These are phyloP conservation scores for Pochonia chlamydosporia DNA, from an alignment of 2,329 filamentous ascomycete genomes.

Conservation along the genomic window DNA sequence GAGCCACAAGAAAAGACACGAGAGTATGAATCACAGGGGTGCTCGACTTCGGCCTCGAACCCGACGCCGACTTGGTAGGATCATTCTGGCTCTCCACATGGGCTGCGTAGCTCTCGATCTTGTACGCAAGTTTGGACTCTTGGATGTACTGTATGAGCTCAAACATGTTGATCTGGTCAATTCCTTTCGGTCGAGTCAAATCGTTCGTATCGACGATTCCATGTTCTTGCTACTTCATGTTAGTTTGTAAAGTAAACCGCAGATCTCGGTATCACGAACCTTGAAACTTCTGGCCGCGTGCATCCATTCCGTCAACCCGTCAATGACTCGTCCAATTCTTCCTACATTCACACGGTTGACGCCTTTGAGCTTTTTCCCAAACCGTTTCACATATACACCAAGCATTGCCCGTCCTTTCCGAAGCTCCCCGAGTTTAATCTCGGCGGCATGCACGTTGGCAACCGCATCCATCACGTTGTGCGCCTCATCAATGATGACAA, in stretches of 20 bases:
- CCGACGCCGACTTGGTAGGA: constrained; percentile 13
- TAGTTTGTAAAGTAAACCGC: background rate
- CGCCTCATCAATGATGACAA: constrained; percentile 95
- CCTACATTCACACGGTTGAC: constrained; percentile 89
- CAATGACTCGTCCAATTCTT: constrained; percentile 76
- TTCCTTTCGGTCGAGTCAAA: constrained; percentile 75
- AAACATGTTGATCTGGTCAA: constrained; percentile 92
- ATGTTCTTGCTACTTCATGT: constrained; percentile 36
- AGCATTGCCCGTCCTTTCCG: constrained; percentile 69
- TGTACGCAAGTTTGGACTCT: constrained; percentile 87
- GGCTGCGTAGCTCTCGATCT: constrained; percentile 82
- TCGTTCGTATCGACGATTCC: constrained; percentile 65
- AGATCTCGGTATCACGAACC: constrained; percentile 20
- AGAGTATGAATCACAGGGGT: constrained; percentile 50
- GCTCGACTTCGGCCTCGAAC: constrained; percentile 20
- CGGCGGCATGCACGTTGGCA: constrained; percentile 75
- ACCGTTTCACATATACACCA: constrained; percentile 76
- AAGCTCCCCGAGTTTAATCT: constrained; percentile 68
- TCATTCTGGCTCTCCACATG: constrained; percentile 48
- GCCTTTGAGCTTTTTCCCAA: constrained; percentile 82
- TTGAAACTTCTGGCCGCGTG: constrained; percentile 43
- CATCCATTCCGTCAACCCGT: constrained; percentile 69
- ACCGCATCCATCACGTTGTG: constrained; percentile 98
- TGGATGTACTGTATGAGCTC: constrained; percentile 84
- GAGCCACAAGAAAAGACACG: constrained; percentile 62